Percentiles rank a stretch among this genome's conserved stretches.
phyloP scores from a whole-genome alignment of 2,329 filamentous ascomycete genomes.

The Basipetospora chlamydospora region DNA sequence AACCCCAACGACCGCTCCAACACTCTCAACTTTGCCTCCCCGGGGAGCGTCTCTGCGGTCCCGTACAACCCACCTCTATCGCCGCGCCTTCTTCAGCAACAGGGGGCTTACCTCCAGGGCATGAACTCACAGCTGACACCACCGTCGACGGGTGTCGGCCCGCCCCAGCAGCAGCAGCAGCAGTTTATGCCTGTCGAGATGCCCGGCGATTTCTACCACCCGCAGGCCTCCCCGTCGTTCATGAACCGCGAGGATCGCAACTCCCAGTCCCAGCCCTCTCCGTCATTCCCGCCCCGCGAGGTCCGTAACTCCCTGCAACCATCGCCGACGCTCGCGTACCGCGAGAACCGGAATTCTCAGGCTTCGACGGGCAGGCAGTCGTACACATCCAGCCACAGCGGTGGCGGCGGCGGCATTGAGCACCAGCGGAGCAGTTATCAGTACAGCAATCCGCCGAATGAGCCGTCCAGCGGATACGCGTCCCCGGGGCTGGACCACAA shows the following conservation, averaged over 20 bases:
- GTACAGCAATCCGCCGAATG: conserved; percentile 2
- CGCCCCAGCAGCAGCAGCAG: conserved; percentile 11
- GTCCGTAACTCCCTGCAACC: conserved; percentile 29
- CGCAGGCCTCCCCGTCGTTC: conserved; percentile 16
- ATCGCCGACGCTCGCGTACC: conserved; percentile 13
- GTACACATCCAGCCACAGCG: no score
- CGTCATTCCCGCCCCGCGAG: conserved; percentile 28
- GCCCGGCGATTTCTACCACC: conserved; percentile 33
- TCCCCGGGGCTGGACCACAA: conserved; percentile 27
- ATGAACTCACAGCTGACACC: conserved; percentile 9
- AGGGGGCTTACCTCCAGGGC: no score
- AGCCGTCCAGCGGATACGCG: conserved; percentile 16
- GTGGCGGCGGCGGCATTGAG: no score
- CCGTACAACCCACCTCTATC: no score
- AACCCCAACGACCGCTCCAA: conserved; percentile 35
- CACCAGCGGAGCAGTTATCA: background rate
- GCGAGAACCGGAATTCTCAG: conserved; percentile 16
- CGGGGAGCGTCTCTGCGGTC: no score
- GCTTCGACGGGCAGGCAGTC: no score
- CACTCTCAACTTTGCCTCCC: conserved; percentile 14
- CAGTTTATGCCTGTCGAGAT: conserved; percentile 23
- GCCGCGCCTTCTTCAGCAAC: no score
- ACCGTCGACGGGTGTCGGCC: conserved; percentile 7
- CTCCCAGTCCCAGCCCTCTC: conserved; percentile 10
- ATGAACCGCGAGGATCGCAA: conserved; percentile 8